Evolutionary conservation across 495 filamentous ascomycete genomes (phyloP).

Genomic region (Chaetomium fimeti): DNA sequence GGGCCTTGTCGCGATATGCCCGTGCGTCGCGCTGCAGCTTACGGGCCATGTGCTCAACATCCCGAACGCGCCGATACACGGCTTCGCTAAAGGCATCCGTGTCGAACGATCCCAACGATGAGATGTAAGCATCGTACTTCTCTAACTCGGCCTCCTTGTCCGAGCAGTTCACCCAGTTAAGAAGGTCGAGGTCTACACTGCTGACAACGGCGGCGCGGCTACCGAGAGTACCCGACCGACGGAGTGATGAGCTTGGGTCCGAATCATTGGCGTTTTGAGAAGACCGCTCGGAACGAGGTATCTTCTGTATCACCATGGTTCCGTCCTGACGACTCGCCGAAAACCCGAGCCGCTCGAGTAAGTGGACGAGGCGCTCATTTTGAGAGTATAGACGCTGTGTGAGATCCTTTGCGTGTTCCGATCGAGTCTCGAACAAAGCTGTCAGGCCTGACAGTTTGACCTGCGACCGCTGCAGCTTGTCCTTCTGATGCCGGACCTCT

Average conservation of each 20-base stretch:
- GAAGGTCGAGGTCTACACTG: conserved; percentile 59
- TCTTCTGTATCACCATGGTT: conserved; percentile 70
- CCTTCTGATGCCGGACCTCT: conserved; percentile 59
- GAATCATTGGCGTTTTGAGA: conserved; percentile 55
- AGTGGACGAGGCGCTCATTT: conserved; percentile 68
- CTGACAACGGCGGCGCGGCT: conserved; percentile 45
- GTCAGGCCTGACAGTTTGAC: conserved; percentile 51
- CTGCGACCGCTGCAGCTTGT: conserved; percentile 53
- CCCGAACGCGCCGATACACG: conserved; percentile 80
- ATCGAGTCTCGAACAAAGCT: conserved; percentile 60
- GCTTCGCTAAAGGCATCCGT: conserved; percentile 78
- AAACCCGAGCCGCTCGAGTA: conserved; percentile 85
- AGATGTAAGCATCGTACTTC: conserved; percentile 69
- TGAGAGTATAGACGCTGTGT: conserved; percentile 76
- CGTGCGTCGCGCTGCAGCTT: conserved; percentile 88
- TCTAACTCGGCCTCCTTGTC: conserved; percentile 63
- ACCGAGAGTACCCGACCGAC: conserved; percentile 45
- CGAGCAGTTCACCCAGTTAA: conserved; percentile 76
- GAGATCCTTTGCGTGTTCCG: conserved; percentile 70
- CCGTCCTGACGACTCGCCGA: conserved; percentile 70
- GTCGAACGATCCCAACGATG: conserved; percentile 70
- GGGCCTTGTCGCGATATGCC: conserved; percentile 82
- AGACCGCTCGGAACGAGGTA: conserved; percentile 63
- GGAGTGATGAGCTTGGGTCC: conserved; percentile 59
- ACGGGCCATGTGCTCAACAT: conserved; percentile 82